Base-by-base conservation (phyloP, 1,284 basidiomycete genomes). In the Boletus sp. region DNA sequence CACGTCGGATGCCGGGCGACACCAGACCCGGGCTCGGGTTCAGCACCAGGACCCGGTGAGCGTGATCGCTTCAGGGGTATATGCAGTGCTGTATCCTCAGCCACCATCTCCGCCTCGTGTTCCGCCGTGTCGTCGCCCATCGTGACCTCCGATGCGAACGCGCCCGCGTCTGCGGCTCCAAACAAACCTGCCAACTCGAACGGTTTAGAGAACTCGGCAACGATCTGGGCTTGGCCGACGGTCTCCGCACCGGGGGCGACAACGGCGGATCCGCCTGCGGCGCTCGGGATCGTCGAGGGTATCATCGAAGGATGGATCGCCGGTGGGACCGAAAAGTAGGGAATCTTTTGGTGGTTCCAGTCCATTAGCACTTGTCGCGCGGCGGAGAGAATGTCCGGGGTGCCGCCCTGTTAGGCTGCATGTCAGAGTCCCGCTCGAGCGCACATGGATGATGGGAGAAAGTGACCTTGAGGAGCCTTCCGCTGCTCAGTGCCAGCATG, bases 331-430 rank as follows among this genome's bases (percentile, higher is more conserved):
- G 91, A 91, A 69, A 78, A 89, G 70, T 92, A 98, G 0, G 88
- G 86, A 22, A 98, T 97, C 63, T 93, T 94, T 60, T 97, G 93
- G 54, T 91, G 82, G 63, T 98, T 98, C 94, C 95, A 98, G 66
- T 99, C 95, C 40, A 78, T 81, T 4, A 99, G 69, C n/a, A 98
- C 78, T 13, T 86, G 83, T 25, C 91, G 82, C 0, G 94, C 93
- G 0, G 91, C 81, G 0, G 85, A 78, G 39, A 88, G 81, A 16
- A 95, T 68, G 67, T 98, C 94, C 0, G 95, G 94, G 2, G 93
- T 87, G 48, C 94, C 95, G 26, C 94, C 94, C 83, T 89, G 52
- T 14, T 0, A 27, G 42, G n/a, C 22, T 12, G 2, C 13, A 25
- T 13, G 41, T 46, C 42, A 48, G 45, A 41, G 14, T 36, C 10